Evolutionary conservation across 2,329 filamentous ascomycete species (phyloP).

Genomic region (Arthrobotrys entomopaga): DNA sequence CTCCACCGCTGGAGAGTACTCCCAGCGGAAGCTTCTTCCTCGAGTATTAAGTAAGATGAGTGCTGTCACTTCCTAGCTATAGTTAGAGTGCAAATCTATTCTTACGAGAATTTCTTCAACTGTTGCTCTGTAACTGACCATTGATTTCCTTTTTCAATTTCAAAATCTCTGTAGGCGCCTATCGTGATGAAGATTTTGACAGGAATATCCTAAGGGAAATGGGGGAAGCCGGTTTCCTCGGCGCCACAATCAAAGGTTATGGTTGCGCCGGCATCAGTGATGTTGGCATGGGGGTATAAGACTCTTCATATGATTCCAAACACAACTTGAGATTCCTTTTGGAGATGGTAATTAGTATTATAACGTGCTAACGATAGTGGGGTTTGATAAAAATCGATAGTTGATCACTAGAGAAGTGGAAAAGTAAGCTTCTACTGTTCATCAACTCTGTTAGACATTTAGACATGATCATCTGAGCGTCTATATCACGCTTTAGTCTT

Average conservation of each 20-base stretch:
- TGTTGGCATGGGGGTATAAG: constrained; percentile 75
- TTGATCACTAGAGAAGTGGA: constrained; percentile 91
- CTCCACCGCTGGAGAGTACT: constrained; percentile 92
- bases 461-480: too few relatives aligned
- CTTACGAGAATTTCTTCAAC: too few relatives aligned
- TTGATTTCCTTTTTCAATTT: background rate
- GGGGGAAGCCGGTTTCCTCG: constrained; percentile 89
- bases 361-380: too few relatives aligned
- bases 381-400: constrained; percentile 25
- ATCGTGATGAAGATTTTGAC: constrained; percentile 87
- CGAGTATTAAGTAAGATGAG: constrained; percentile 78
- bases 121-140: too few relatives aligned
- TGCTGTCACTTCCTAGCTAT: constrained; percentile 53
- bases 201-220: constrained; percentile 86
- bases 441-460: too few relatives aligned
- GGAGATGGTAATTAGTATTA: background rate
- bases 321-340: background rate
- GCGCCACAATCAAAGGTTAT: constrained; percentile 86
- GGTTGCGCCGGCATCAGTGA: constrained; percentile 88
- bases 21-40: constrained; percentile 86
- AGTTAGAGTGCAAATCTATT: too few relatives aligned
- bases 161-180: constrained; percentile 71
- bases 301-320: background rate
- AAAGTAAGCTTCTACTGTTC: constrained; percentile 55
- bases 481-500: too few relatives aligned